A percentile compares a stretch with the other conserved stretches of the same genome.
Evolutionary conservation across 2,329 filamentous ascomycete species (phyloP).

Genomic region (Colletotrichum sp.): DNA sequence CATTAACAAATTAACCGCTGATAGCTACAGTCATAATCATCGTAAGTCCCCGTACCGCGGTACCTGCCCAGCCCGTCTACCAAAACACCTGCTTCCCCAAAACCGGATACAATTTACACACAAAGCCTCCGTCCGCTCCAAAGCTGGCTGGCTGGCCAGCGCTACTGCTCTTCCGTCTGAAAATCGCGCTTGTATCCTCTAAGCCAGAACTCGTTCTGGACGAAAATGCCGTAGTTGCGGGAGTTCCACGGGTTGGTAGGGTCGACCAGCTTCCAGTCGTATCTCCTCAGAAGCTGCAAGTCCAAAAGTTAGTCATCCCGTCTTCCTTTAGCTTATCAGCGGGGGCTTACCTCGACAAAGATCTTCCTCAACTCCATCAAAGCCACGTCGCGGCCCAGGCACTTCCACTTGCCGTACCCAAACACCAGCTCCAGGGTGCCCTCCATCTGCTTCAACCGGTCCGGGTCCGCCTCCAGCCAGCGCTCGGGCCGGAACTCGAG

Average conservation of each 20-base stretch:
- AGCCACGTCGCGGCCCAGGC: slow-evolving; percentile 42
- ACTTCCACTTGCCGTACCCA: slow-evolving; percentile 42
- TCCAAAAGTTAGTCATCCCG: neutral
- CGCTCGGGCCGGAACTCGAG: slow-evolving; percentile 19
- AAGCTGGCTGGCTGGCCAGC: neutral
- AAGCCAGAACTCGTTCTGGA: neutral
- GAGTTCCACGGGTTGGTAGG: slow-evolving; percentile 33
- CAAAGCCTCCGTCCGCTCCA: neutral
- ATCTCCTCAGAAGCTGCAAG: slow-evolving; percentile 31
- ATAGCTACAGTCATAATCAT: neutral
- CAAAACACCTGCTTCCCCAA: neutral
- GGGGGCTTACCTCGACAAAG: slow-evolving; percentile 30
- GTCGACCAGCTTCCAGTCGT: slow-evolving; percentile 33
- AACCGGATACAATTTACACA: neutral
- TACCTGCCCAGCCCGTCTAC: neutral
- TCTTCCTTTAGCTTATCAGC: no score
- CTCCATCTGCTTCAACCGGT: slow-evolving; percentile 38
- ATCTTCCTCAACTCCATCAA: slow-evolving; percentile 39
- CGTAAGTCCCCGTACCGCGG: neutral
- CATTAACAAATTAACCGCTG: neutral
- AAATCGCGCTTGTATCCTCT: neutral
- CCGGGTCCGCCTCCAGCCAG: slow-evolving; percentile 26
- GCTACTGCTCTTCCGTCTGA: neutral
- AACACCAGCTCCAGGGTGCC: slow-evolving; percentile 42
- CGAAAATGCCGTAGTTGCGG: neutral